Evolutionary conservation across 148 eudicot species (phyloP).

Genomic region (Agrostemma githago): DNA sequence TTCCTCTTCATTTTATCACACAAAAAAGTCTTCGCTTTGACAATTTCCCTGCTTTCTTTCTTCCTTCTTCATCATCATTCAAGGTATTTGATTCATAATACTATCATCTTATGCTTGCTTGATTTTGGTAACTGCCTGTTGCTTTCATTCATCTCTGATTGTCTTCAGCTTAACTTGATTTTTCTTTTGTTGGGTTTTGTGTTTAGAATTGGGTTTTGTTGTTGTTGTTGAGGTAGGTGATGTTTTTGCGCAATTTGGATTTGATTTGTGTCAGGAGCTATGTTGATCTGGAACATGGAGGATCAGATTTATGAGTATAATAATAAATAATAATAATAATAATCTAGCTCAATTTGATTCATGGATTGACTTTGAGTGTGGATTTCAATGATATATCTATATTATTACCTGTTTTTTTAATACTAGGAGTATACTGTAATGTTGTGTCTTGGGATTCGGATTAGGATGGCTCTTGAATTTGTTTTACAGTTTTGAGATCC

Average conservation of each 20-base stretch:
- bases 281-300: constrained; percentile 18
- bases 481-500: constrained; percentile 19
- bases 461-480: constrained; percentile 14
- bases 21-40: background rate
- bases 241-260: background rate
- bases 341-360: constrained; percentile 25
- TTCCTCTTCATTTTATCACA: background rate
- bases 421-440: constrained; percentile 10
- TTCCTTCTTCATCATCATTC: constrained; percentile 12
- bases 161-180: too few species aligned
- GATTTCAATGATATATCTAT: constrained; percentile 23
- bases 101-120: constrained; percentile 9
- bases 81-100: constrained; percentile 19
- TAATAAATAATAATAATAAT: too few species aligned
- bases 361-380: constrained; percentile 21
- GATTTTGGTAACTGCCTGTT: constrained; percentile 21
- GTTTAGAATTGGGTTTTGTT: constrained; percentile 3
- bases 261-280: constrained; percentile 19
- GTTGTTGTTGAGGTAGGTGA: background rate
- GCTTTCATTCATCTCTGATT: background rate
- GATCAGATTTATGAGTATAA: constrained; percentile 22
- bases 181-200: background rate
- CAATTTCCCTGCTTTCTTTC: constrained; percentile 1
- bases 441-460: constrained; percentile 10
- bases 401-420: constrained; percentile 10